Evolutionary conservation across 495 filamentous ascomycete species (phyloP), one percentile per base, ranked within the genome.

Genomic region (Podospora fimiseda): DNA sequence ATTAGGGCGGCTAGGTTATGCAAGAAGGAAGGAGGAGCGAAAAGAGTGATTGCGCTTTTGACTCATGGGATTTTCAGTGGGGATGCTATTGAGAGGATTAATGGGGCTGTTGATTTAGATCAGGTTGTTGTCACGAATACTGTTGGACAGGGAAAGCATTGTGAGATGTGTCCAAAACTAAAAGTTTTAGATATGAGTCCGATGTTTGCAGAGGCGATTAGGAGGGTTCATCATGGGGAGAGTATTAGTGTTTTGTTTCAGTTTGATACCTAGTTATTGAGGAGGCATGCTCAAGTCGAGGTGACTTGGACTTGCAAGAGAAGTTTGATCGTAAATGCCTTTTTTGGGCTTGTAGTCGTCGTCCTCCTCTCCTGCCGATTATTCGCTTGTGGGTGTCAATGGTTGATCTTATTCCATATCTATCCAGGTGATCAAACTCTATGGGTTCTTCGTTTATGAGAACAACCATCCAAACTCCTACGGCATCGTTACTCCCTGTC

Each of bases 161-260:
- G 75, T 71, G 43, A 11, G 39, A 53, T 67, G 74, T 51, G 91
- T 63, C 80, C 81, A 3, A 97, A 97, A 75, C 76, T 98, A n/a
- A 90, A 94, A 70, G 90, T 96, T 53, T 68, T 97, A 57, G 94
- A 97, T 60, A 82, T 98, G 37, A 88, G 88, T 24, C 78, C 84
- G 50, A 82, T 93, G 52, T 97, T 98, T 74, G 93, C 90, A 38
- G 93, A 98, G 84, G 92, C 93, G 9, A 95, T 97, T 60, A 83
- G 93, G 51, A 79, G 93, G 45, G 94, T 97, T 43, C 93, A 98
- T 71, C 89, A 97, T 72, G 93, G 93, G 45, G 93, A 98, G 75
- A 95, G 89, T 60, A 93, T 98, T 63, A 95, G 90, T 67, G 87
- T 89, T 50, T 75, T 98, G 44, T 97, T 98, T 72, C 88, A 92